Percentiles rank a stretch among this genome's conserved stretches.
Conservation (phyloP, 2,329 filamentous ascomycete species). For the Biscogniauxia mediterranea region DNA sequence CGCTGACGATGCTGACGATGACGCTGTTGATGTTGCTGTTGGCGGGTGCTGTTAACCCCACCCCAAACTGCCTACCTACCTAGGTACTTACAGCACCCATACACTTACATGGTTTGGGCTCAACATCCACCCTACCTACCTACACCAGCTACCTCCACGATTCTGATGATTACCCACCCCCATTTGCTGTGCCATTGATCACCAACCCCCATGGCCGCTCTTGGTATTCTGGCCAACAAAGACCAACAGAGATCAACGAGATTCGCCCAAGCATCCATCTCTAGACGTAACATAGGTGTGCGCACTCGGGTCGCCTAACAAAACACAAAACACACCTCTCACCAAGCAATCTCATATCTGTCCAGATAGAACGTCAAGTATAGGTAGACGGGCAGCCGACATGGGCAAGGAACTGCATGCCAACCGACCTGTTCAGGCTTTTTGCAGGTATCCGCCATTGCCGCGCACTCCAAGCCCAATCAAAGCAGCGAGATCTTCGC, state of each 20-base stretch:
- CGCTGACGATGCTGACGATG: too few species aligned
- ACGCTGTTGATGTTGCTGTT: too few species aligned
- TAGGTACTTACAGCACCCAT: too few species aligned
- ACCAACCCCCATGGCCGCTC: neutral
- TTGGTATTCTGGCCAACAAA: neutral
- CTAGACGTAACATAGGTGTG: neutral
- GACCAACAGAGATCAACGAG: neutral
- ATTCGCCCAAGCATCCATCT: neutral
- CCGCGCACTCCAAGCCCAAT: constrained; percentile 9
- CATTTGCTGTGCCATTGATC: neutral
- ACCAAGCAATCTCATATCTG: neutral
- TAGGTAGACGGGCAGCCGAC: neutral
- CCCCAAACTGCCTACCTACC: too few species aligned
- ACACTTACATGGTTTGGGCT: too few species aligned
- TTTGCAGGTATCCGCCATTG: constrained; percentile 15
- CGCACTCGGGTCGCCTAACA: neutral
- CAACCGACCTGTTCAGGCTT: constrained; percentile 19
- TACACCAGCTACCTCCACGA: too few species aligned
- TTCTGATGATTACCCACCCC: neutral
- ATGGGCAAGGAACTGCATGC: constrained; percentile 14
- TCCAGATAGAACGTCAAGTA: neutral
- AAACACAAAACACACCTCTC: neutral
- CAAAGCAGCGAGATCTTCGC: constrained; percentile 14
- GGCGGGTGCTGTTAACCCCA: too few species aligned
- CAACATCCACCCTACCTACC: neutral